These are phyloP conservation scores for Meredithiella fracta DNA, from an alignment of 2,329 filamentous ascomycete genomes.

Conservation along the genomic window DNA sequence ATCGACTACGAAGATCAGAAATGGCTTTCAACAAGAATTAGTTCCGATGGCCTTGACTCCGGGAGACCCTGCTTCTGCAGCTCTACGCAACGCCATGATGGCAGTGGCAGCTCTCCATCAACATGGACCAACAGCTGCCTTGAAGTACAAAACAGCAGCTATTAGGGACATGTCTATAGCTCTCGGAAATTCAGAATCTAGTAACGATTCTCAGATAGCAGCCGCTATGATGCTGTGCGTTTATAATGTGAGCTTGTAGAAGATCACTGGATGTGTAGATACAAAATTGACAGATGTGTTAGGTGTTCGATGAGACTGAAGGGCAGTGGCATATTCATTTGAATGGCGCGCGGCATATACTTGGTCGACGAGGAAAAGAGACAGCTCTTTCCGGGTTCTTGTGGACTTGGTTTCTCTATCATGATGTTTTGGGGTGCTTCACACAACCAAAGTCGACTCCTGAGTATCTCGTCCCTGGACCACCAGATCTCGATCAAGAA, in stretches of 20 bases:
- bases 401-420: conserved; percentile 31
- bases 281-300: background rate
- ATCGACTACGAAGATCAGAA: conserved; percentile 29
- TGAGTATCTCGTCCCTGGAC: background rate
- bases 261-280: conserved; percentile 13
- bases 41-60: conserved; percentile 29
- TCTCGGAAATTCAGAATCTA: conserved; percentile 20
- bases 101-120: conserved; percentile 29
- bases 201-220: conserved; percentile 26
- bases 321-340: conserved; percentile 30
- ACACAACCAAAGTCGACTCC: conserved; percentile 20
- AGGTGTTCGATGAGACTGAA: conserved; percentile 33
- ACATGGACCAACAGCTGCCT: conserved; percentile 24
- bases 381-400: conserved; percentile 24
- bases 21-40: conserved; percentile 30
- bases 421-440: conserved; percentile 30
- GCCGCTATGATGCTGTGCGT: conserved; percentile 35
- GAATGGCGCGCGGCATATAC: conserved; percentile 26
- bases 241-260: conserved; percentile 26
- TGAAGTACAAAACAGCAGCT: conserved; percentile 27
- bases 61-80: conserved; percentile 21
- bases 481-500: background rate
- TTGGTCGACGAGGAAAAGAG: conserved; percentile 19
- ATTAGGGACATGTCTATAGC: conserved; percentile 26
- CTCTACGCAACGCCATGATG: conserved; percentile 28